Base-by-base conservation (phyloP, 192 early-diverging fungal species). In the Backusella morwellensis region DNA sequence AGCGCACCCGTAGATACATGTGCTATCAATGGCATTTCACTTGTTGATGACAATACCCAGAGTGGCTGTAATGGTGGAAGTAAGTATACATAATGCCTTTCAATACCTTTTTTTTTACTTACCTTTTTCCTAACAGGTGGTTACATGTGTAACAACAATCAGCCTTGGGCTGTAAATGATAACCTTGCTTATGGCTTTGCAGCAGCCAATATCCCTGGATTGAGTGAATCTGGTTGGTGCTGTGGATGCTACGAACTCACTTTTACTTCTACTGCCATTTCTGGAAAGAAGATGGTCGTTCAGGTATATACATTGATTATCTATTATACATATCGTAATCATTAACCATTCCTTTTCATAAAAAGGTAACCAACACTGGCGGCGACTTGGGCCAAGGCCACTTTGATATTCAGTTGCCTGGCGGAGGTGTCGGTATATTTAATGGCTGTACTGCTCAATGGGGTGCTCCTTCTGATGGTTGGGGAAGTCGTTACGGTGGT, bases 181-280 rank as follows among this genome's bases (percentile, higher is more conserved):
- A 74, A 70, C 72, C 77, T 78, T n/a, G 26, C 77, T 11, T 80
- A 80, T 44, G 78, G 74, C 50, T 80, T 80, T 69, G 78, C 69
- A 32, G 78, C 78, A n/a, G 78, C 78, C 29, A 79, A 50, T 36
- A 74, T 79, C 35, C 66, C 73, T 35, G 73, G 78, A 2, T 34
- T 47, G 29, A 70, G 36, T 26, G 78, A 75, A 42, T 41, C 66
- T 11, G 75, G 52, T 6, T 80, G 67, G 68, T 75, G 75, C 23
- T 80, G 78, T 63, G 67, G 68, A 35, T 80, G 78, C 17, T 70
- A 76, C 19, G 74, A 75, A n/a, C 21, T 80, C 9, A 80, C 66
- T 6, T 80, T 80, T 34, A 79, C 78, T 19, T 68, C 59, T 41
- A n/a, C 36, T 21, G 21, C 68, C 4, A 50, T 80, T 14, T 11